phyloP scores from a whole-genome alignment of 306 rosid genomes.

The Fragaria iinumae region DNA sequence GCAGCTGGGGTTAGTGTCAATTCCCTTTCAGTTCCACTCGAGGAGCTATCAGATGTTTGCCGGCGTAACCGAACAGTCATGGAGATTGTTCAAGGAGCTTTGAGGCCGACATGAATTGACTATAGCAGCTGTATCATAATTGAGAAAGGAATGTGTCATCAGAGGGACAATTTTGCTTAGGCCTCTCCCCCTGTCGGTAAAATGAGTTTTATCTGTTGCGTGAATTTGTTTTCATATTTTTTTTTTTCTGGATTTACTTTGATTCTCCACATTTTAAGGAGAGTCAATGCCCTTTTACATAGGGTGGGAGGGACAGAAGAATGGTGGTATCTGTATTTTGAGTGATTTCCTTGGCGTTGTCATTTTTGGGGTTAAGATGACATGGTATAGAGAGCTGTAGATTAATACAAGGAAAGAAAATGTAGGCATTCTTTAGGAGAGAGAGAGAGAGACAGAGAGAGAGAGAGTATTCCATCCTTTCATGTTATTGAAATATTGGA shows the following conservation, averaged over 20 bases:
- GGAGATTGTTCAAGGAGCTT: conserved; percentile 96
- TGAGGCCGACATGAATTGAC: conserved; percentile 94
- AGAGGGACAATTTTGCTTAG: conserved; percentile 72
- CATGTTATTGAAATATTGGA: conserved; percentile 7
- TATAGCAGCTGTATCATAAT: conserved; percentile 55
- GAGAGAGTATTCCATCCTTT: conserved; percentile 15
- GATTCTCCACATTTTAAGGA: conserved; percentile 95
- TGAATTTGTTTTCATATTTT: conserved; percentile 40
- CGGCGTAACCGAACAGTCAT: conserved; percentile 90
- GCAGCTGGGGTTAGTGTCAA: conserved; percentile 69
- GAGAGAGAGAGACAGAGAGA: neutral
- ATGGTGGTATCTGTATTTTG: conserved; percentile 46
- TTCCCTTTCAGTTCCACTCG: conserved; percentile 52
- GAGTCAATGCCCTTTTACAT: conserved; percentile 57
- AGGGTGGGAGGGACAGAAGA: conserved; percentile 53
- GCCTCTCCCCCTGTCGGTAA: conserved; percentile 48
- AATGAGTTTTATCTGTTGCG: conserved; percentile 43
- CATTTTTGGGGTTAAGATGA: conserved; percentile 42
- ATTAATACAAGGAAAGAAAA: conserved; percentile 40
- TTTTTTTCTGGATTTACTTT: conserved; percentile 34
- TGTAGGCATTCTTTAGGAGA: conserved; percentile 28
- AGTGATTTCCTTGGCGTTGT: conserved; percentile 56
- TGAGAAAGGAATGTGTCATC: conserved; percentile 39
- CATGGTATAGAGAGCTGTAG: conserved; percentile 85
- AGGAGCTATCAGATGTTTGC: conserved; percentile 91